Conservation (phyloP, 2,329 filamentous ascomycete species). For the Penicillium aurantiogriseum region DNA sequence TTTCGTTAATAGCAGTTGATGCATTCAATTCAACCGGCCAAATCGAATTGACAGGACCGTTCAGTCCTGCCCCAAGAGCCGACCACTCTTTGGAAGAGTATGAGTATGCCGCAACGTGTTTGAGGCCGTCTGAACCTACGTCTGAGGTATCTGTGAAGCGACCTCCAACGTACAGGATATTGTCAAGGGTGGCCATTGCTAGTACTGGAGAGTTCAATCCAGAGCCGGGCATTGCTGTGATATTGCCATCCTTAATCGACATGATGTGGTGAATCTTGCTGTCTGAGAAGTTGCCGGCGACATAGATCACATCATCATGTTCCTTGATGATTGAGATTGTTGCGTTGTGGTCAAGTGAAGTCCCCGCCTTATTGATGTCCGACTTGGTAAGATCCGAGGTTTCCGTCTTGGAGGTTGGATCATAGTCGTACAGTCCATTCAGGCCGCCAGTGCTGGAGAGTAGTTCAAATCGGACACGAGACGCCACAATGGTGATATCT, state of each 20-base stretch:
- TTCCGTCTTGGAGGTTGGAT: constrained; percentile 60
- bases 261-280: constrained; percentile 71
- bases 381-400: constrained; percentile 68
- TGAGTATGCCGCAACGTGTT: constrained; percentile 75
- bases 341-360: constrained; percentile 65
- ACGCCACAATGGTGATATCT: constrained; percentile 79
- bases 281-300: constrained; percentile 81
- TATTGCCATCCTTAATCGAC: constrained; percentile 63
- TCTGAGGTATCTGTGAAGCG: constrained; percentile 73
- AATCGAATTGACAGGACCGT: constrained; percentile 72
- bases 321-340: constrained; percentile 68
- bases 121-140: constrained; percentile 62
- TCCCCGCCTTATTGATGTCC: constrained; percentile 72
- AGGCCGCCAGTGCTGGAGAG: constrained; percentile 67
- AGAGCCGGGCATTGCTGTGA: constrained; percentile 62
- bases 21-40: constrained; percentile 78
- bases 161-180: constrained; percentile 75
- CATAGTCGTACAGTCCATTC: constrained; percentile 87
- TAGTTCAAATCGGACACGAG: constrained; percentile 72
- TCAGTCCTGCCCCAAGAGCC: constrained; percentile 78
- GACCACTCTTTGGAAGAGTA: constrained; percentile 67
- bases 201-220: constrained; percentile 80
- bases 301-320: constrained; percentile 64
- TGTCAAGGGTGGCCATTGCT: constrained; percentile 65
- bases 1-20: constrained; percentile 65